Evolutionary conservation across 2,329 filamentous ascomycete species (phyloP).

Genomic region (Colletotrichum zoysiae): DNA sequence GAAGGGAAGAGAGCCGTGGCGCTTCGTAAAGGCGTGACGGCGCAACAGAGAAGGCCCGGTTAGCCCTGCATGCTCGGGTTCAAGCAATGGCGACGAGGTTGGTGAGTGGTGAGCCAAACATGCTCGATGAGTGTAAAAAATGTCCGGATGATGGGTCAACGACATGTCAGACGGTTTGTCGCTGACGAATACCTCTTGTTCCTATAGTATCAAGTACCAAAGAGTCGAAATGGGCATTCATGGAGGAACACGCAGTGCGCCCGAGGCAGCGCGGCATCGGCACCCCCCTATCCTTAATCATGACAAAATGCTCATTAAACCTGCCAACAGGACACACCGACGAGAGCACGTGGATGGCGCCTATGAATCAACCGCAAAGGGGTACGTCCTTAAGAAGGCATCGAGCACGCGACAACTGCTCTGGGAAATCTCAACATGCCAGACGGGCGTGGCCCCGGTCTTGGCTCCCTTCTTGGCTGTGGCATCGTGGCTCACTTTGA

Average conservation of each 20-base stretch:
- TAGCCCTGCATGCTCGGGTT: not conserved
- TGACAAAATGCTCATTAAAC: not conserved
- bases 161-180: conserved; percentile 3
- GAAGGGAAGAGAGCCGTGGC: not conserved
- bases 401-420: conserved; percentile 36
- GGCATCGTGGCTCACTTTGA: conserved; percentile 9
- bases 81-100: not conserved
- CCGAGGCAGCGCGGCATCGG: not conserved
- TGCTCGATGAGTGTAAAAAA: not conserved
- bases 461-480: conserved; percentile 34
- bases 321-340: conserved; percentile 28
- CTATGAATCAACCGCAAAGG: not conserved
- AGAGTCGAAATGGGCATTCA: not conserved
- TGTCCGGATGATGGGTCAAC: not conserved
- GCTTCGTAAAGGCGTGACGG: not conserved
- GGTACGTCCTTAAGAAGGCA: conserved; percentile 23
- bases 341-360: conserved; percentile 23
- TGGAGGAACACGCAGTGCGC: not conserved
- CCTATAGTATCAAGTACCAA: not conserved
- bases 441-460: conserved; percentile 16
- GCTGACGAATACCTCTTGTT: not conserved
- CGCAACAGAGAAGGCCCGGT: not conserved
- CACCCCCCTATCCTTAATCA: conserved; percentile 9
- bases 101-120: not conserved
- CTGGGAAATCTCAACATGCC: conserved; percentile 11